Conservation (phyloP, 305 asterid genomes). For the Caryopteris hybrid region DNA sequence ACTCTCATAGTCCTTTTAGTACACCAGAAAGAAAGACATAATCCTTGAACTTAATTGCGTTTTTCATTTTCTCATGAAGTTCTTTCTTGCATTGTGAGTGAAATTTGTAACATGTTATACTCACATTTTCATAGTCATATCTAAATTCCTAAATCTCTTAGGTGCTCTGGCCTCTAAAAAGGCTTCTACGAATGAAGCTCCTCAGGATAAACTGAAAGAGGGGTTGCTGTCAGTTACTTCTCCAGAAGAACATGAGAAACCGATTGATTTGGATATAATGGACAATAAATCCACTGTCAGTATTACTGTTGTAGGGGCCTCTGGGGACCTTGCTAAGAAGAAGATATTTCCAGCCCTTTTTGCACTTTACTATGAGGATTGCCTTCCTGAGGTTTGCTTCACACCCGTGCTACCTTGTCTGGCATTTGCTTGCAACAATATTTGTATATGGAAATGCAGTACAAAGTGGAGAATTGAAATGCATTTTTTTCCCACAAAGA, state of each 20-base stretch:
- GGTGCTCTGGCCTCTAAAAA: slow-evolving; percentile 50
- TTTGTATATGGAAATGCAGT: not conserved
- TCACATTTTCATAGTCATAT: slow-evolving; percentile 17
- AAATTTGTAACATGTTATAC: no score
- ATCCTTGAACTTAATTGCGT: no score
- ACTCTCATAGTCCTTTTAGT: no score
- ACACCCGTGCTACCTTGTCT: not conserved
- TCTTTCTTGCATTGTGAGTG: no score
- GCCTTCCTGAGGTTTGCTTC: slow-evolving; percentile 79
- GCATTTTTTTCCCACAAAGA: no score
- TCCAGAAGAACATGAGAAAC: slow-evolving; percentile 30
- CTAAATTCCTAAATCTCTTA: slow-evolving; percentile 26
- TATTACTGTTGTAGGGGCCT: slow-evolving; percentile 93
- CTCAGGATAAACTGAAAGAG: slow-evolving; percentile 40
- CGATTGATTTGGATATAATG: slow-evolving; percentile 17
- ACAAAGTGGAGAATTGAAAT: not conserved
- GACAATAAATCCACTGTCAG: slow-evolving; percentile 57
- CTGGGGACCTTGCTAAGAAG: slow-evolving; percentile 99
- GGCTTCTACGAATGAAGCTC: slow-evolving; percentile 28
- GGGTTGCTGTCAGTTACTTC: slow-evolving; percentile 28
- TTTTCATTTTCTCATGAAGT: no score
- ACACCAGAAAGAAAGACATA: no score
- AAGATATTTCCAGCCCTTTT: slow-evolving; percentile 98
- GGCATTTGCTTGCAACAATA: not conserved
- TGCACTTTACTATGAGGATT: slow-evolving; percentile 89